These are phyloP conservation scores for Cyclocybe cylindracea DNA, from an alignment of 768 basidiomycete genomes.

Conservation along the genomic window DNA sequence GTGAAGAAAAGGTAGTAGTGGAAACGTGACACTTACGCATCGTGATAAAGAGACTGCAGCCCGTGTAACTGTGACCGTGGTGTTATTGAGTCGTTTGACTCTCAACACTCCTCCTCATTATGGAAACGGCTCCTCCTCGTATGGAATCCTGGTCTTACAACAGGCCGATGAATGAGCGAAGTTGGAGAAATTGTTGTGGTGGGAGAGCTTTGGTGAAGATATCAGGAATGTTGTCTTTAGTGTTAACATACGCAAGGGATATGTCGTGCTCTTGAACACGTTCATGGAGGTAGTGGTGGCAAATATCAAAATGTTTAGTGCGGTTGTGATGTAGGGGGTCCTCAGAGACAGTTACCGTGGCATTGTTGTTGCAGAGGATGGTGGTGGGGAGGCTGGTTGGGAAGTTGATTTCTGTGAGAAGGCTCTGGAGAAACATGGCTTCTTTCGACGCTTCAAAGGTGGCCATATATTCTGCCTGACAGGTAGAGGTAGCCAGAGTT, in stretches of 20 bases:
- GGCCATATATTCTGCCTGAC: slow-evolving; percentile 41
- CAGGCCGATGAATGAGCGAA: not conserved
- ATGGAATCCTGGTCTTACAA: too few species aligned
- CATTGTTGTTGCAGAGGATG: slow-evolving; percentile 31
- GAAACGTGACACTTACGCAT: too few species aligned
- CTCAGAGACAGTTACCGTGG: not conserved
- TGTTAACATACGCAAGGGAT: slow-evolving; percentile 24
- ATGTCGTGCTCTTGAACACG: slow-evolving; percentile 24
- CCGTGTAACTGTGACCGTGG: too few species aligned
- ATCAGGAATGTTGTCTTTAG: slow-evolving; percentile 32
- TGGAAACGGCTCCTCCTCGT: too few species aligned
- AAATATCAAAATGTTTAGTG: slow-evolving; percentile 43
- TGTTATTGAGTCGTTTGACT: too few species aligned
- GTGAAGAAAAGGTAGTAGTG: too few species aligned
- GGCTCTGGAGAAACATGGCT: slow-evolving; percentile 26
- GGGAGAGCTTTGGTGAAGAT: slow-evolving; percentile 37
- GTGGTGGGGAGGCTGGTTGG: not conserved
- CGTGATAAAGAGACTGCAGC: too few species aligned
- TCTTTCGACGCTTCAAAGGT: slow-evolving; percentile 28
- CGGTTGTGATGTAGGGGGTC: slow-evolving; percentile 32
- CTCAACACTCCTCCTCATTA: too few species aligned
- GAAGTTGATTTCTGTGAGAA: not conserved
- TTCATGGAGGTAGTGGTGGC: slow-evolving; percentile 36
- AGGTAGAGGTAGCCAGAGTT: slow-evolving; percentile 32
- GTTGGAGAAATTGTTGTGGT: not conserved